A percentile compares a stretch with the other conserved stretches of the same genome.
phyloP scores from a whole-genome alignment of 139 green algal species.

The Chlamydomonas applanata region DNA sequence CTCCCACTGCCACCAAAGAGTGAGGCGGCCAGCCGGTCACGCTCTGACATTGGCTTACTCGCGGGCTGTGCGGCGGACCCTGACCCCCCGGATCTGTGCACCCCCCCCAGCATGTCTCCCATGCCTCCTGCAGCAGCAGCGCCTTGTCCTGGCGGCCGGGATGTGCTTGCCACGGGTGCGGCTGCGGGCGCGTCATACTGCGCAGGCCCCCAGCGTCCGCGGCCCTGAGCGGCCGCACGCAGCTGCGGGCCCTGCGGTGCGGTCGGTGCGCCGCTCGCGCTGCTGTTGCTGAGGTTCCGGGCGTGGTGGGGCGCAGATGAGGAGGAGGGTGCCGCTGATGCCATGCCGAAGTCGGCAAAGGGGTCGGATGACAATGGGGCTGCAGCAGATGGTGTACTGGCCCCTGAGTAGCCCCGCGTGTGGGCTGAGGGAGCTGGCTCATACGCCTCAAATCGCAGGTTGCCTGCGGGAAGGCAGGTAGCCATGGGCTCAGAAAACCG shows the following conservation, averaged over 20 bases:
- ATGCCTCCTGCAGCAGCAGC: background rate
- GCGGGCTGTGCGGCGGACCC: background rate
- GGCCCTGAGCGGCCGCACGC: background rate
- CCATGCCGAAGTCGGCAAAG: slow-evolving; percentile 4
- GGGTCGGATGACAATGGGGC: background rate
- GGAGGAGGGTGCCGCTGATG: background rate
- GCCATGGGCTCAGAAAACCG: background rate
- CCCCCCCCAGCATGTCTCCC: background rate
- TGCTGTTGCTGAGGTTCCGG: background rate
- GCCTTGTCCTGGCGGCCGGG: no score
- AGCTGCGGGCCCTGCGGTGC: slow-evolving; percentile 14
- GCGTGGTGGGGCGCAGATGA: background rate
- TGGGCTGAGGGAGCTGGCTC: slow-evolving; percentile 14
- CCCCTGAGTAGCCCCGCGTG: background rate
- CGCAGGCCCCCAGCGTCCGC: slow-evolving; percentile 31
- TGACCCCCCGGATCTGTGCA: background rate
- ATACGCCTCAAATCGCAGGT: slow-evolving; percentile 35
- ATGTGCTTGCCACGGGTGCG: background rate
- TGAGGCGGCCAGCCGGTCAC: slow-evolving; percentile 45
- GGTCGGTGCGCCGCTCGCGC: background rate
- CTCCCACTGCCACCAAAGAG: slow-evolving; percentile 39
- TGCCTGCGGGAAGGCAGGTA: background rate
- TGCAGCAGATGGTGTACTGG: background rate
- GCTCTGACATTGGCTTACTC: slow-evolving; percentile 11
- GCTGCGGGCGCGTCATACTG: slow-evolving; percentile 11